These are phyloP conservation scores for Kwoniella mangroviensis DNA, from an alignment of 768 basidiomycete species.

Conservation along the genomic window DNA sequence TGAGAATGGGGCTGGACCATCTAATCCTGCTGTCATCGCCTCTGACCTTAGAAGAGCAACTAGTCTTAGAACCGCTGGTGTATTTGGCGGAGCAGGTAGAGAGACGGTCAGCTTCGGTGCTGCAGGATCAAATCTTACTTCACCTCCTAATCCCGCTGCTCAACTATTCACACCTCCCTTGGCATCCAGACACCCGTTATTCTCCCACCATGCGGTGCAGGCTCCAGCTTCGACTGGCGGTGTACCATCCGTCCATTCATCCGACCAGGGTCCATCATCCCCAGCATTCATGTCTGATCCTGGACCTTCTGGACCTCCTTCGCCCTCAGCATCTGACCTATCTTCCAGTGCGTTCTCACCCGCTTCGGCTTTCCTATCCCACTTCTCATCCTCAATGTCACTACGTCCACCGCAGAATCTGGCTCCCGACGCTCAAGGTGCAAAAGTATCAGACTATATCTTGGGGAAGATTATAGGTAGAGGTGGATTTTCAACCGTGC, in stretches of 20 bases:
- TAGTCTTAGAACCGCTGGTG: slow-evolving; percentile 25
- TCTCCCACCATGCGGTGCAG: slow-evolving; percentile 51
- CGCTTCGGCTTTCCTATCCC: slow-evolving; percentile 56
- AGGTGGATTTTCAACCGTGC: slow-evolving; percentile 81
- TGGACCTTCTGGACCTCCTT: slow-evolving; percentile 40
- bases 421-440: slow-evolving; percentile 68
- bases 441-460: slow-evolving; percentile 71
- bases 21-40: background rate
- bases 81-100: slow-evolving; percentile 21
- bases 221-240: slow-evolving; percentile 17
- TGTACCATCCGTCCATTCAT: slow-evolving; percentile 16
- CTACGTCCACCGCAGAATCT: slow-evolving; percentile 23
- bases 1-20: slow-evolving; percentile 14
- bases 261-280: slow-evolving; percentile 14
- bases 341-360: slow-evolving; percentile 53
- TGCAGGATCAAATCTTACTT: slow-evolving; percentile 37
- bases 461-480: slow-evolving; percentile 76
- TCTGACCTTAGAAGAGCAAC: slow-evolving; percentile 27
- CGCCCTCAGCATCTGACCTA: slow-evolving; percentile 33
- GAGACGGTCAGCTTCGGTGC: slow-evolving; percentile 35
- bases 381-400: slow-evolving; percentile 48
- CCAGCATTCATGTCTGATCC: slow-evolving; percentile 38
- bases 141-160: slow-evolving; percentile 6
- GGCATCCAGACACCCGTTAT: slow-evolving; percentile 50
- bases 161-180: slow-evolving; percentile 39